Evolutionary conservation across 2,329 filamentous ascomycete species (phyloP).

Genomic region (Dryadomyces quercivorus): DNA sequence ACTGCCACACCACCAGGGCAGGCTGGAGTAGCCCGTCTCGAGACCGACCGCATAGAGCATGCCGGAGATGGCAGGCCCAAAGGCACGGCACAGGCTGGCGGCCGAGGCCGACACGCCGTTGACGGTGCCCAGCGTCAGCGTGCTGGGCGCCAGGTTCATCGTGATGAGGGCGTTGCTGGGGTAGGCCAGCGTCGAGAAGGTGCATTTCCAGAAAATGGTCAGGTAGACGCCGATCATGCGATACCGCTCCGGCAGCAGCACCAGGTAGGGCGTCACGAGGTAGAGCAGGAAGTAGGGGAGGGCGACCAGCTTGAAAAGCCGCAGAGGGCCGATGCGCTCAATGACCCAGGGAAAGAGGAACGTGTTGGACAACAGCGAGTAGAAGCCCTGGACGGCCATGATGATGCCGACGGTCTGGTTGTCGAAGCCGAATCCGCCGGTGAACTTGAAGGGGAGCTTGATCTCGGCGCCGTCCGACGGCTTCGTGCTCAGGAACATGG

Average conservation of each 20-base stretch:
- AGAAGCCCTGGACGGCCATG: slow-evolving; percentile 76
- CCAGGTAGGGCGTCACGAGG: slow-evolving; percentile 75
- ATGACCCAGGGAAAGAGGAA: slow-evolving; percentile 73
- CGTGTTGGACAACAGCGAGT: slow-evolving; percentile 79
- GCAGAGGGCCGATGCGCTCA: slow-evolving; percentile 62
- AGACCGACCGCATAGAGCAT: slow-evolving; percentile 73
- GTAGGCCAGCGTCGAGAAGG: slow-evolving; percentile 81
- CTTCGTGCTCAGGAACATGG: slow-evolving; percentile 73
- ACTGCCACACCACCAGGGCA: slow-evolving; percentile 89
- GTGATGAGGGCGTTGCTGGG: slow-evolving; percentile 82
- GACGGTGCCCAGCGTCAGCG: slow-evolving; percentile 75
- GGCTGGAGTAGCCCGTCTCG: slow-evolving; percentile 67
- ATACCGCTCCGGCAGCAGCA: slow-evolving; percentile 61
- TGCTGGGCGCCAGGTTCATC: slow-evolving; percentile 75
- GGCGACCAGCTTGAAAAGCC: slow-evolving; percentile 71
- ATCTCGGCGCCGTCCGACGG: slow-evolving; percentile 24
- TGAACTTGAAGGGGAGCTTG: slow-evolving; percentile 65
- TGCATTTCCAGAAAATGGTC: slow-evolving; percentile 83
- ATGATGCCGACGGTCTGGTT: slow-evolving; percentile 80
- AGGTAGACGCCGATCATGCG: slow-evolving; percentile 66
- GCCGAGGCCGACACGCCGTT: slow-evolving; percentile 88
- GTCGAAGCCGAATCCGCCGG: slow-evolving; percentile 71
- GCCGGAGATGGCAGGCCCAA: slow-evolving; percentile 81
- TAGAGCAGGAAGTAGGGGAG: slow-evolving; percentile 81
- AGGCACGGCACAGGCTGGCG: slow-evolving; percentile 75